Base-by-base conservation (phyloP, 805 yeast species). In the Teunomyces panamensis region DNA sequence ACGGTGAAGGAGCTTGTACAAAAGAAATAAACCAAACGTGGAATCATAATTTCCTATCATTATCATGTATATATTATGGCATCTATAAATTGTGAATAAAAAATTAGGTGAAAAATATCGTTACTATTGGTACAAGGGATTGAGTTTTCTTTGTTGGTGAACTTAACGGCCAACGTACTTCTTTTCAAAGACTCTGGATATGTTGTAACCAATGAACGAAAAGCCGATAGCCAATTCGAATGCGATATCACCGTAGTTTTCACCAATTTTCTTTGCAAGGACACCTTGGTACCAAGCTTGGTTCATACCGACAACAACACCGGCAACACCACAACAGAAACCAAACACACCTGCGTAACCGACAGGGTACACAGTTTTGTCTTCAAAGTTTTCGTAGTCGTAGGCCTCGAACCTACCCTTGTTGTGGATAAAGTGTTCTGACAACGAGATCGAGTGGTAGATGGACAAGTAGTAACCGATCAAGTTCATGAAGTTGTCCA, bases 401-500 rank as follows among this genome's bases (percentile, higher is more conserved):
- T 89, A 88, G 51, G 79, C 82, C 29, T 68, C 55, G 56, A 73
- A 78, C 55, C 75, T 73, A 41, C 86, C 85, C 57, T 74, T 77
- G 62, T 84, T 82, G 80, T 81, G 87, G 65, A 90, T 75, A 63
- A 87, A 83, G 68, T 90, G 97, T 68, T 90, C 97, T 35, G 88
- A 78, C n/a, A 86, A 66, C 26, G 80, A 68, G 66, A 91, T 83
- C 43, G 87, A 81, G 59, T 81, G 81, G 71, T 90, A 91, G 60
- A 90, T 85, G 50, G 96, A 88, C 63, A 90, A 77, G 80, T 92
- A 90, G 77, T 91, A 91, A 56, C 88, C 92, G 67, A 91, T 89
- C 64, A 90, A 72, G 73, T 88, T 83, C 97, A 91, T 89, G 71
- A 91, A 91, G 71, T 88, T 82, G 50, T 78, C 76, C 86, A 91